phyloP scores from a whole-genome alignment of 2,329 filamentous ascomycete genomes.

The Scedosporium boydii region DNA sequence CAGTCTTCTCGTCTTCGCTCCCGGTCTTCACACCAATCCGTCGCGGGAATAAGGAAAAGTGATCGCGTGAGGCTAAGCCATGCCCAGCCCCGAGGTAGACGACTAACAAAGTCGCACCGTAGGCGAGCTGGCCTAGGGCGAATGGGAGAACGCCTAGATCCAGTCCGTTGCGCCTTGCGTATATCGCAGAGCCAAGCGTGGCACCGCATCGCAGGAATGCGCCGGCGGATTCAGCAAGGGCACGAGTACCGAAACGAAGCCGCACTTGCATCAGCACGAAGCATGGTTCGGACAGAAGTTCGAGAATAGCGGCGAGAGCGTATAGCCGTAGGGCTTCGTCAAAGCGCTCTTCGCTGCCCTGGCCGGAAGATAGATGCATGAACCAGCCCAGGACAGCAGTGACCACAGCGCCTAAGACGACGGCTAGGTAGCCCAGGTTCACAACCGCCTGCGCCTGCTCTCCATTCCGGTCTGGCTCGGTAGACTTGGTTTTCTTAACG shows the following conservation, averaged over 20 bases:
- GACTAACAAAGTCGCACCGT: conserved; percentile 56
- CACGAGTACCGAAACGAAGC: conserved; percentile 70
- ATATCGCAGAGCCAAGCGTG: conserved; percentile 63
- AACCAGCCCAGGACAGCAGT: conserved; percentile 50
- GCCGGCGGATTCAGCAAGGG: conserved; percentile 71
- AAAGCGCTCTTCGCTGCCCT: conserved; percentile 32
- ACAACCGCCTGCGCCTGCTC: conserved; percentile 62
- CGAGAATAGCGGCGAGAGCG: conserved; percentile 50
- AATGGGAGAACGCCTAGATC: conserved; percentile 77
- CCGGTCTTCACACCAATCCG: background rate
- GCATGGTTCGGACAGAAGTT: conserved; percentile 77
- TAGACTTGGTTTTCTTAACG: conserved; percentile 10
- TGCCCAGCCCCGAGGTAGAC: conserved; percentile 61
- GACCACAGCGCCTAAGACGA: conserved; percentile 57
- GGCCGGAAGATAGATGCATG: conserved; percentile 51
- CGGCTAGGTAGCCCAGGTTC: conserved; percentile 77
- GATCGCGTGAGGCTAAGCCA: conserved; percentile 41
- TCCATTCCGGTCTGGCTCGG: conserved; percentile 14
- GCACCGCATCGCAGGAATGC: conserved; percentile 67
- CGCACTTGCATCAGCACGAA: conserved; percentile 82
- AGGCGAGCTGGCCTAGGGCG: conserved; percentile 74
- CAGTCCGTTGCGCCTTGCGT: conserved; percentile 38
- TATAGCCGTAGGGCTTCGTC: conserved; percentile 40
- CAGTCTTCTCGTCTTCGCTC: background rate
- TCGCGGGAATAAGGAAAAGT: conserved; percentile 60